A percentile compares a stretch with the other conserved stretches of the same genome.
Evolutionary conservation across 192 early-diverging fungal species (phyloP).

Genomic region (Coemansia sp.): DNA sequence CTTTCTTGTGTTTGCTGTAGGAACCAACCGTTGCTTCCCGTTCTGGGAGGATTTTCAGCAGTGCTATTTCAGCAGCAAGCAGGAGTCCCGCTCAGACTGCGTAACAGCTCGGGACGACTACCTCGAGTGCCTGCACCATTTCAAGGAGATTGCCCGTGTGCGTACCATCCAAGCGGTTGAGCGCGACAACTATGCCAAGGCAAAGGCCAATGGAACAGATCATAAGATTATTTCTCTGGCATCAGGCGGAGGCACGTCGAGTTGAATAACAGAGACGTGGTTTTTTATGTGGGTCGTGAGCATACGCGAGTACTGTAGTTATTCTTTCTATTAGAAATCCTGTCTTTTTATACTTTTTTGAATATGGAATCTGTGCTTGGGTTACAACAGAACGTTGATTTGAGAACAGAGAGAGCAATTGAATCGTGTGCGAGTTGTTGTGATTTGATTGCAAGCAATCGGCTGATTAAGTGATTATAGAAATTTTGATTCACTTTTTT

Average conservation of each 20-base stretch:
- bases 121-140: slow-evolving; percentile 93
- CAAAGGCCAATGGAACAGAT: slow-evolving; percentile 45
- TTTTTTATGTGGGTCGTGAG: neutral
- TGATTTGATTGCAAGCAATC: neutral
- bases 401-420: too few species aligned
- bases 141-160: slow-evolving; percentile 73
- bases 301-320: neutral
- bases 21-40: slow-evolving; percentile 89
- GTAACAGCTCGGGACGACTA: slow-evolving; percentile 85
- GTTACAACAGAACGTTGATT: too few species aligned
- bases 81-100: slow-evolving; percentile 77
- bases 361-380: too few species aligned
- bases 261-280: neutral
- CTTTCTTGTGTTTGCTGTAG: slow-evolving; percentile 38
- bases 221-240: slow-evolving; percentile 45
- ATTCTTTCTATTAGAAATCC: neutral
- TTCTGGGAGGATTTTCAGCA: slow-evolving; percentile 97
- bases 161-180: slow-evolving; percentile 54
- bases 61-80: slow-evolving; percentile 76
- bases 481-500: neutral
- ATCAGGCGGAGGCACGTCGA: neutral
- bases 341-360: neutral
- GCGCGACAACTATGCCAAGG: slow-evolving; percentile 45
- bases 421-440: too few species aligned
- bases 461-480: neutral